These are phyloP conservation scores for Orbilia oligospora DNA, from an alignment of 2,329 filamentous ascomycete genomes.

Conservation along the genomic window DNA sequence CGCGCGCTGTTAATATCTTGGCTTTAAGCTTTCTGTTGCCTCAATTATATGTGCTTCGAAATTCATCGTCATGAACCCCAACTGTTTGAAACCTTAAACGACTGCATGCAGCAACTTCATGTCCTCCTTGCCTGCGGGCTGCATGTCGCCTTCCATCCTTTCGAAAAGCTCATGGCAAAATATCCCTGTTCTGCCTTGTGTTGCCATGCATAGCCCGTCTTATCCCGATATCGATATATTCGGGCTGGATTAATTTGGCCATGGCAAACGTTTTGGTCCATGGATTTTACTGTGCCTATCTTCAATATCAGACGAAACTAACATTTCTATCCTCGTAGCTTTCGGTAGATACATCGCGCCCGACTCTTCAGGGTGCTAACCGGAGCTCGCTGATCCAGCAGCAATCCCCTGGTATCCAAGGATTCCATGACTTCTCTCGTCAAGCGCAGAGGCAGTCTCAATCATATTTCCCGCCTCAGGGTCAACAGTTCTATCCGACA, in stretches of 20 bases:
- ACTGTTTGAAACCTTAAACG: slow-evolving; percentile 7
- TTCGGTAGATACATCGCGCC: slow-evolving; percentile 30
- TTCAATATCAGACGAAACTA: slow-evolving; percentile 5
- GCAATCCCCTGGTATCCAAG: slow-evolving; percentile 39
- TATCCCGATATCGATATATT: slow-evolving; percentile 8
- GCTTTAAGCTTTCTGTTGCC: slow-evolving; percentile 21
- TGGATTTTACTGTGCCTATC: not conserved
- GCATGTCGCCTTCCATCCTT: slow-evolving; percentile 23
- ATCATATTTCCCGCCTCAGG: slow-evolving; percentile 27
- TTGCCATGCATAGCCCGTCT: slow-evolving; percentile 5
- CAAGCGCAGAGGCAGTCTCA: slow-evolving; percentile 37
- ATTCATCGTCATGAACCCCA: not conserved
- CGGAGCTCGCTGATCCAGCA: slow-evolving; percentile 28
- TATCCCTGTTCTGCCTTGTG: slow-evolving; percentile 32
- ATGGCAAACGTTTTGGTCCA: not conserved
- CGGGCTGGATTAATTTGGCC: not conserved
- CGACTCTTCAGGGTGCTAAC: slow-evolving; percentile 13
- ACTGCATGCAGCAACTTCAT: slow-evolving; percentile 21
- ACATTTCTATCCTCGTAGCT: slow-evolving; percentile 16
- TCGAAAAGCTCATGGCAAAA: slow-evolving; percentile 19
- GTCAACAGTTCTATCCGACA: slow-evolving; percentile 53
- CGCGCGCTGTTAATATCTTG: too few relatives aligned
- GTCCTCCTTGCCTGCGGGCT: slow-evolving; percentile 12
- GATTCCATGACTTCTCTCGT: slow-evolving; percentile 31
- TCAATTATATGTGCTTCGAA: not conserved